Percentiles rank a stretch among this genome's conserved stretches.
phyloP scores from a whole-genome alignment of 306 rosid genomes.

The Medicago truncatula region MtrunA17r5.0-ANR NC_053044.1:45544501-45545000 shows the following conservation, averaged over 20 bases:
- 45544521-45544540: too few species aligned
- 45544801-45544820: constrained; percentile 71
- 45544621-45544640: constrained; percentile 94
- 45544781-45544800: constrained; percentile 84
- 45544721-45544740: constrained; percentile 84
- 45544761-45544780: constrained; percentile 96
- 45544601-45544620: constrained; percentile 88
- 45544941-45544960: not conserved
- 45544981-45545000: not conserved
- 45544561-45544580: constrained; percentile 54
- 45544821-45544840: constrained; percentile 72
- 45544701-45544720: constrained; percentile 91
- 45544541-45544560: too few species aligned
- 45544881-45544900: constrained; percentile 42
- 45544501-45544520: too few species aligned
- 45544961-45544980: constrained; percentile 39
- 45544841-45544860: constrained; percentile 63
- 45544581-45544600: constrained; percentile 70
- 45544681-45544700: constrained; percentile 73
- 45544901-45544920: constrained; percentile 62
- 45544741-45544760: constrained; percentile 99
- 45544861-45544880: constrained; percentile 45
- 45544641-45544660: constrained; percentile 93
- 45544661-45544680: constrained; percentile 82
- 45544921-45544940: not conserved